These are phyloP conservation scores for Alternaria sp. DNA, from an alignment of 2,329 filamentous ascomycete species.

Conservation along the genomic window DNA sequence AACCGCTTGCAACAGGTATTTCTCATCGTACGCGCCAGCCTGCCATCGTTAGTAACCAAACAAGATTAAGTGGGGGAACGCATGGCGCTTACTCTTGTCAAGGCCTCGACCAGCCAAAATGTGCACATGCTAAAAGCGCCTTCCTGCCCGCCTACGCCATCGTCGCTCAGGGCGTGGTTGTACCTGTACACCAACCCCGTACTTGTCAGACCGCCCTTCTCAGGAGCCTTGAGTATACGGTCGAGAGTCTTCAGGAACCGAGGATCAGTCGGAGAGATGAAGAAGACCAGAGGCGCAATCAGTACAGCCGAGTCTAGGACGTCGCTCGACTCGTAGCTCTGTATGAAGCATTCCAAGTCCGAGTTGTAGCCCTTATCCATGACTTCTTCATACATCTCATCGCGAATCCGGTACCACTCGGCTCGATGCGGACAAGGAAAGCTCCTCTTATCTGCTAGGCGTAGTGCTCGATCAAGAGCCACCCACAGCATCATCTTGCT, in stretches of 20 bases:
- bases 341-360: slow-evolving; percentile 73
- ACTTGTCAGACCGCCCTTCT: slow-evolving; percentile 78
- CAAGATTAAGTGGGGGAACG: neutral
- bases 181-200: slow-evolving; percentile 80
- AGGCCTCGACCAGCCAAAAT: slow-evolving; percentile 82
- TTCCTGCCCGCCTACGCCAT: slow-evolving; percentile 77
- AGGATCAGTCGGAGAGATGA: slow-evolving; percentile 79
- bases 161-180: slow-evolving; percentile 72
- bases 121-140: slow-evolving; percentile 84
- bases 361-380: slow-evolving; percentile 82
- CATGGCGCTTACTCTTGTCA: slow-evolving; percentile 69
- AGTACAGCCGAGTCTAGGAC: slow-evolving; percentile 77
- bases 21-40: slow-evolving; percentile 64
- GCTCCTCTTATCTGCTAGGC: slow-evolving; percentile 76
- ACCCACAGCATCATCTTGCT: slow-evolving; percentile 89
- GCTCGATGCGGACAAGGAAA: slow-evolving; percentile 75
- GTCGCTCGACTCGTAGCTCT: slow-evolving; percentile 77
- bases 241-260: slow-evolving; percentile 77
- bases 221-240: slow-evolving; percentile 73
- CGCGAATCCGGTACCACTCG: slow-evolving; percentile 72
- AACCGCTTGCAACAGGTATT: slow-evolving; percentile 67
- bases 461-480: slow-evolving; percentile 76
- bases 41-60: slow-evolving; percentile 19
- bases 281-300: slow-evolving; percentile 81
- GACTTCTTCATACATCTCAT: slow-evolving; percentile 75